Conservation (phyloP, 192 early-diverging fungal genomes). For the Podila epicladia region DNA sequence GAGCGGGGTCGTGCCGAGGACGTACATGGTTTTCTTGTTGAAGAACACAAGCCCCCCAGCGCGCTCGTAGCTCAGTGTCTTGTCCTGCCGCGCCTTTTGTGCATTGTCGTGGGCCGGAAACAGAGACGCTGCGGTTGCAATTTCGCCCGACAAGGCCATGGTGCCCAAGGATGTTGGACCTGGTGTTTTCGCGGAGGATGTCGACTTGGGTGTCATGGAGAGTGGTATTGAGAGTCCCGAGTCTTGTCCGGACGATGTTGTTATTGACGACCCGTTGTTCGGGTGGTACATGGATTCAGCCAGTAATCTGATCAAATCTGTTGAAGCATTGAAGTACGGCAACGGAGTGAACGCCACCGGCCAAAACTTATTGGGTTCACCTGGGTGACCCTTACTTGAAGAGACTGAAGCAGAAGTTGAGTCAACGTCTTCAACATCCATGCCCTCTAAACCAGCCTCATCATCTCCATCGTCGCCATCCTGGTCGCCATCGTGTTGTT, state of each 20-base stretch:
- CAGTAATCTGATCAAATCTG: constrained; percentile 32
- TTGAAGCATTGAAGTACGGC: constrained; percentile 49
- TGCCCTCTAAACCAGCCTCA: constrained; percentile 29
- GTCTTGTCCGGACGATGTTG: not conserved
- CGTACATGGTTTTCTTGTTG: constrained; percentile 63
- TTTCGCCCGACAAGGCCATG: constrained; percentile 43
- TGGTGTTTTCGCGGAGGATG: too few relatives aligned
- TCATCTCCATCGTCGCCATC: constrained; percentile 36
- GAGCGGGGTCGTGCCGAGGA: constrained; percentile 61
- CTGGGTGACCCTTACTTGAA: not conserved
- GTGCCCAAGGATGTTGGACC: constrained; percentile 7
- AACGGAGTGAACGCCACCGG: constrained; percentile 42
- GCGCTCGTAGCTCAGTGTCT: constrained; percentile 25
- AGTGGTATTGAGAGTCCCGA: too few relatives aligned
- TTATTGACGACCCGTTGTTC: not conserved
- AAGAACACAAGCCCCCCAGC: constrained; percentile 65
- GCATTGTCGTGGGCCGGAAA: constrained; percentile 40
- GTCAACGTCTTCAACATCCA: constrained; percentile 18
- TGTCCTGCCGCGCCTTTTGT: constrained; percentile 33
- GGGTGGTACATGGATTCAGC: constrained; percentile 43
- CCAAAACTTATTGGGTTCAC: constrained; percentile 25
- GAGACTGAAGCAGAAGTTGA: not conserved
- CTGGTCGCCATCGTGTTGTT: not conserved
- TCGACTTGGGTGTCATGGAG: too few relatives aligned
- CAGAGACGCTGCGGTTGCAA: constrained; percentile 39